Percentiles rank a stretch among this genome's conserved stretches.
Evolutionary conservation across 129 eudicot genomes (phyloP).

Genomic region (Arctium lappa): DNA sequence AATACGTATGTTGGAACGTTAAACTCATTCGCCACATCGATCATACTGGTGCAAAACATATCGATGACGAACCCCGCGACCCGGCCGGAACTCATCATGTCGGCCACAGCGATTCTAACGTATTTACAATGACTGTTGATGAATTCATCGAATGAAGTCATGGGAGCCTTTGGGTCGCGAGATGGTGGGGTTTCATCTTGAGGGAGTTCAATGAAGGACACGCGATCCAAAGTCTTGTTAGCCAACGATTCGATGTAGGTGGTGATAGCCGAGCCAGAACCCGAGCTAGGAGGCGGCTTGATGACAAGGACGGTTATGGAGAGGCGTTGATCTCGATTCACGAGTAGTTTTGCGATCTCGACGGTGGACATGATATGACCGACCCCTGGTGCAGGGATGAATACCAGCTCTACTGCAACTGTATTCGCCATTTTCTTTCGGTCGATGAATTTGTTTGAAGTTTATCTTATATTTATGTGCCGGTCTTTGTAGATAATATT

Average conservation of each 20-base stretch:
- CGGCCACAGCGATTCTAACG: conserved; percentile 17
- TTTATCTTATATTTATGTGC: background rate
- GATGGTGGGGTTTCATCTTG: conserved; percentile 10
- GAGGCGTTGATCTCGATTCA: conserved; percentile 25
- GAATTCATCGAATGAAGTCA: conserved; percentile 1
- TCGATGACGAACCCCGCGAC: conserved; percentile 34
- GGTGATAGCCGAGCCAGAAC: conserved; percentile 11
- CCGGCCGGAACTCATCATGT: conserved; percentile 8
- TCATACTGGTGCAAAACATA: conserved; percentile 39
- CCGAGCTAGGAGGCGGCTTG: conserved; percentile 17
- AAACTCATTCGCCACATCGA: conserved; percentile 40
- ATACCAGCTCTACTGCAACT: conserved; percentile 24
- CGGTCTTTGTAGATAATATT: background rate
- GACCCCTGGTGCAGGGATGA: conserved; percentile 39
- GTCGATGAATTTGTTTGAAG: background rate
- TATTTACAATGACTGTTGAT: conserved; percentile 21
- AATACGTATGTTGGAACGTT: conserved; percentile 16
- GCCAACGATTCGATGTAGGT: conserved; percentile 25
- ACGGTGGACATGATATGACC: conserved; percentile 45
- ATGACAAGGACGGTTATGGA: conserved; percentile 34
- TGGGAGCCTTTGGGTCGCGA: background rate
- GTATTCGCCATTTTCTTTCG: conserved; percentile 14
- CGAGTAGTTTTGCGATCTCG: conserved; percentile 44
- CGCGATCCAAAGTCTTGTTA: background rate
- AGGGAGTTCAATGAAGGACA: conserved; percentile 30